Base-by-base conservation (phyloP, 306 rosid species). In the Cucumis melo region DNA sequence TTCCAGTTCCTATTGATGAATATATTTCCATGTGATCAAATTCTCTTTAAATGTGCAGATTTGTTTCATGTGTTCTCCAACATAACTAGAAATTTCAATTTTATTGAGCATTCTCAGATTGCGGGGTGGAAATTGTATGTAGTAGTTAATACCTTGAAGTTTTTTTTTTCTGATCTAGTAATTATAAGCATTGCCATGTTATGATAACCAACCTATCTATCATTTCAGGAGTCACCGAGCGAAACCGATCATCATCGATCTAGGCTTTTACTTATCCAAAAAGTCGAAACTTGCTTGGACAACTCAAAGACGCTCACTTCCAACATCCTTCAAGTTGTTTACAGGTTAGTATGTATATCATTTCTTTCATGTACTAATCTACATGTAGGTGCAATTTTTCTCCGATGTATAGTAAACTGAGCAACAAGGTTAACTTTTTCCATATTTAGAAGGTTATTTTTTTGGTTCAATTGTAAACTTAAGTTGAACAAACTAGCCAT, bases 21-120 rank as follows among this genome's bases (percentile, higher is more conserved):
- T 12, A 7, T 44, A 7, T 27, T 14, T 46, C 42, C 58, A 48
- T 48, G 41, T 59, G 39, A 48, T 14, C 46, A 14, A 71, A 46
- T 48, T 14, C 15, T 71, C 41, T 71, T 80, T 66, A 77, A 71
- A 42, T 53, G 48, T 89, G 84, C 92, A 94, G 99, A 94, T 94
- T 77, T 94, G 88, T 93, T 94, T 77, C 87, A 90, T 80, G 88
- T 84, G 62, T 92, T 94, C 82, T 89, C 99, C 42, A 94, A 92
- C 78, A 44, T 94, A 77, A 89, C 99, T 19, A 88, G 92, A 80
- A 86, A 86, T 66, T 81, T 92, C 81, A 94, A 94, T 86, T 92
- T 94, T 85, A 92, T 94, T 17, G 99, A 94, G 76, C 91, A 89
- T 71, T 84, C 85, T 60, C 91, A 75, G 64, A 73, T 94, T 48